These are phyloP conservation scores for Citrullus mucosospermus DNA, from an alignment of 306 rosid species.

Conservation along the genomic window DNA sequence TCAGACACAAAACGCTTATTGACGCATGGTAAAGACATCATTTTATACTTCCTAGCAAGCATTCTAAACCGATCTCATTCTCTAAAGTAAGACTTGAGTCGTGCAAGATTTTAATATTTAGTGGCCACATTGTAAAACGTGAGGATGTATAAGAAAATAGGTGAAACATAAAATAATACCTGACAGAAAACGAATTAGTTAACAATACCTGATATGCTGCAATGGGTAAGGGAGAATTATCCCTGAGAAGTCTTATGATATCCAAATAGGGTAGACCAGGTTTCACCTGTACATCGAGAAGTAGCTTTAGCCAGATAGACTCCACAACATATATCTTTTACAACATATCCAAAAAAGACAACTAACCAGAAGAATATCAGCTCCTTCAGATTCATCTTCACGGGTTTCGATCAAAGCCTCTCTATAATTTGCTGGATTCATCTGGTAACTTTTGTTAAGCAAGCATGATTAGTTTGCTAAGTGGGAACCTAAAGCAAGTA, in stretches of 20 bases:
- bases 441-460: slow-evolving; percentile 65
- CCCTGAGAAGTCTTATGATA: slow-evolving; percentile 72
- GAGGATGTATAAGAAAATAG: not conserved
- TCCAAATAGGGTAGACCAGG: slow-evolving; percentile 96
- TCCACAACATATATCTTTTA: not conserved
- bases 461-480: slow-evolving; percentile 21
- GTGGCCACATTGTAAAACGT: not conserved
- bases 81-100: not conserved
- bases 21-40: not conserved
- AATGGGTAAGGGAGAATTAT: slow-evolving; percentile 71
- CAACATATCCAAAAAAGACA: not conserved
- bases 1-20: not conserved
- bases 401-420: slow-evolving; percentile 79
- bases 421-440: slow-evolving; percentile 90
- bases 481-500: slow-evolving; percentile 2
- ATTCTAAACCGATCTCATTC: not conserved
- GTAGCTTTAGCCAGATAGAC: not conserved
- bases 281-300: slow-evolving; percentile 45
- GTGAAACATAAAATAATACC: not conserved
- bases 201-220: slow-evolving; percentile 89
- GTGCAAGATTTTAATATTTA: not conserved
- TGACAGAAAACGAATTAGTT: not conserved
- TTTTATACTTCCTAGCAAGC: not conserved
- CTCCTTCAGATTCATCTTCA: slow-evolving; percentile 90
- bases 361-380: slow-evolving; percentile 94